These are phyloP conservation scores for Termitomyces sp. DNA, from an alignment of 768 basidiomycete genomes.

Conservation along the genomic window DNA sequence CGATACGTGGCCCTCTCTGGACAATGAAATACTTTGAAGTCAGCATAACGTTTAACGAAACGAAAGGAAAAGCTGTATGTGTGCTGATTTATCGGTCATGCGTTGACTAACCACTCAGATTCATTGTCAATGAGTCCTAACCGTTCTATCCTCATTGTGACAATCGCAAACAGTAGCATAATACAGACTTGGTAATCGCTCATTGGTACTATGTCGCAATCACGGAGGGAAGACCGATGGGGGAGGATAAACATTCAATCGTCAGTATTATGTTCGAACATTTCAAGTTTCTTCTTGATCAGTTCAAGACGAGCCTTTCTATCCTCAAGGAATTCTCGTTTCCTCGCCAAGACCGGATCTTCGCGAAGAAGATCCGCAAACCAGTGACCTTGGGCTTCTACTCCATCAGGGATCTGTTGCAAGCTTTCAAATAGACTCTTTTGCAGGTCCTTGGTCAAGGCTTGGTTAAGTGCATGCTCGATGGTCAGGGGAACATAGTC, in stretches of 20 bases:
- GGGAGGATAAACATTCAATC: not conserved
- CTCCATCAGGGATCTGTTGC: constrained; percentile 8
- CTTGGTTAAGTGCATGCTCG: constrained; percentile 37
- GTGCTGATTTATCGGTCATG: too few relatives aligned
- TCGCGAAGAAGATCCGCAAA: constrained; percentile 31
- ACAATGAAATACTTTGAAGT: too few relatives aligned
- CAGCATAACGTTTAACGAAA: too few relatives aligned
- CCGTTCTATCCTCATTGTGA: not conserved
- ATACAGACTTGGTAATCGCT: not conserved
- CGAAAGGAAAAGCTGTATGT: too few relatives aligned
- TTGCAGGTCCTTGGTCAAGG: constrained; percentile 28
- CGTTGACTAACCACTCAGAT: too few relatives aligned
- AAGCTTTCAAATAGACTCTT: constrained; percentile 26
- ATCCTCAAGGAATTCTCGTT: constrained; percentile 24
- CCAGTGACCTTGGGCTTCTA: constrained; percentile 4
- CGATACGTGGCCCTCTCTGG: not conserved
- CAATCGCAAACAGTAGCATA: not conserved
- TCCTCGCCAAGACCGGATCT: constrained; percentile 26
- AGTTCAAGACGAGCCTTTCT: constrained; percentile 12
- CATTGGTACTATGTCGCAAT: not conserved
- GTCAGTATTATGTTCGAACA: constrained; percentile 7
- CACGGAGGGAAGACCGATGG: not conserved
- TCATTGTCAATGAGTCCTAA: too few relatives aligned
- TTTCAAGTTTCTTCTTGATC: constrained; percentile 27
- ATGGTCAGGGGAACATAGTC: constrained; percentile 49